A percentile compares a stretch with the other conserved stretches of the same genome.
These are phyloP conservation scores for Debaryomyces robertsiae DNA, from an alignment of 1,139 yeast species.

Conservation along the genomic window DNA sequence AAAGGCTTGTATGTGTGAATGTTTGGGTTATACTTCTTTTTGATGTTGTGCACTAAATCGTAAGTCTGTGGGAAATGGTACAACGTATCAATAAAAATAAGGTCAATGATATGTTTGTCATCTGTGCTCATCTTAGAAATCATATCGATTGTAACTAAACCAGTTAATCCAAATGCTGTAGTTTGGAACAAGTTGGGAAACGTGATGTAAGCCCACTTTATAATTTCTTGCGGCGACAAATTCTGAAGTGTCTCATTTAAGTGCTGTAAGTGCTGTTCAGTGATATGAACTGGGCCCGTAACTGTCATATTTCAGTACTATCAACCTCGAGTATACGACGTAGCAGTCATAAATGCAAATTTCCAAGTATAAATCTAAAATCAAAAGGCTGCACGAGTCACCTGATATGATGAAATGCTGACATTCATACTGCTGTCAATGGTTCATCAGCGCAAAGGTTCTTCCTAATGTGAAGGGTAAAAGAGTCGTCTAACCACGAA, in stretches of 20 bases:
- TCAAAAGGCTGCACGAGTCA: constrained; percentile 7
- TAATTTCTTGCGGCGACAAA: constrained; percentile 68
- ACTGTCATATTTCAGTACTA: constrained; percentile 11
- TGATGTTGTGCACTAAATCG: constrained; percentile 65
- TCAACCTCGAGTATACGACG: not conserved
- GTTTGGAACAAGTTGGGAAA: constrained; percentile 86
- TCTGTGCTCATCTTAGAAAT: constrained; percentile 53
- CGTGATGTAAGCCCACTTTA: constrained; percentile 79
- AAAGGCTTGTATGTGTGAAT: constrained; percentile 69
- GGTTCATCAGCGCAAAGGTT: too few species aligned
- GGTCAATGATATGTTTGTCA: constrained; percentile 55
- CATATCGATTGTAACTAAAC: constrained; percentile 85
- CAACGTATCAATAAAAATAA: constrained; percentile 86
- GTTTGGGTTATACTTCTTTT: constrained; percentile 53
- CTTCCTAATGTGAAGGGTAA: too few species aligned
- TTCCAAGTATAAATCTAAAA: constrained; percentile 2
- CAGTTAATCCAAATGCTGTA: constrained; percentile 94
- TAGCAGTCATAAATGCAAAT: not conserved
- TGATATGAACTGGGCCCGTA: constrained; percentile 15
- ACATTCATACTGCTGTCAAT: not conserved
- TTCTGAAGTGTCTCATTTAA: constrained; percentile 62
- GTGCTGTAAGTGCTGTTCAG: constrained; percentile 55
- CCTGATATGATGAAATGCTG: constrained; percentile 12
- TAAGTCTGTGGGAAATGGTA: constrained; percentile 93
- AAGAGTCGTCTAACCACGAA: too few species aligned